Conservation (phyloP, 2,329 filamentous ascomycete genomes). For the Pseudocercospora macadamiae region DNA sequence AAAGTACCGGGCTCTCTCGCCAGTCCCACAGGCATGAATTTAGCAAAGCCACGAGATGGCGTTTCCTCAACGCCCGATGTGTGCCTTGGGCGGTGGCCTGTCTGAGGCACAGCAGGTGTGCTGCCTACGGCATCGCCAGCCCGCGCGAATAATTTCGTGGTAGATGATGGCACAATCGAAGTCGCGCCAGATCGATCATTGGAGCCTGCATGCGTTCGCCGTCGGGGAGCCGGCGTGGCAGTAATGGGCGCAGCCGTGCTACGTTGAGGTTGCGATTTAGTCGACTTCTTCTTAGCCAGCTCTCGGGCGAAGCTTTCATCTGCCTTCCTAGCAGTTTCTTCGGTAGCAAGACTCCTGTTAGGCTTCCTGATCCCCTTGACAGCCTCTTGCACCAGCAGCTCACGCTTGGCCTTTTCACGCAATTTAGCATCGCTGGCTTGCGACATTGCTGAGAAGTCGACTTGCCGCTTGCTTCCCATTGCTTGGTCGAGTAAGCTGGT, state of each 20-base stretch:
- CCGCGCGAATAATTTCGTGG: slow-evolving; percentile 35
- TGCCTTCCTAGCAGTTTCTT: slow-evolving; percentile 67
- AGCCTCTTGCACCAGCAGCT: slow-evolving; percentile 69
- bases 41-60: slow-evolving; percentile 44
- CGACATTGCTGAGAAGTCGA: slow-evolving; percentile 58
- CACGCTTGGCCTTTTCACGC: slow-evolving; percentile 67
- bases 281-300: slow-evolving; percentile 26
- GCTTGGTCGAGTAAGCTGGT: slow-evolving; percentile 41
- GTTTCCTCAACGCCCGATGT: slow-evolving; percentile 44
- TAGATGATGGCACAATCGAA: slow-evolving; percentile 46
- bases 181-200: slow-evolving; percentile 34
- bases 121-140: slow-evolving; percentile 17
- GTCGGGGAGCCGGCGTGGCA: slow-evolving; percentile 37
- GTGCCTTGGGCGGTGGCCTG: slow-evolving; percentile 28
- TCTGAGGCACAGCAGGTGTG: slow-evolving; percentile 36
- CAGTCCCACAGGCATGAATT: slow-evolving; percentile 34
- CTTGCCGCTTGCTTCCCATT: slow-evolving; percentile 49
- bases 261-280: slow-evolving; percentile 28
- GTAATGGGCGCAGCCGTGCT: slow-evolving; percentile 40
- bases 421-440: slow-evolving; percentile 60
- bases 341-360: slow-evolving; percentile 70
- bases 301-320: slow-evolving; percentile 57
- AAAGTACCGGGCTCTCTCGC: slow-evolving; percentile 26
- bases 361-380: slow-evolving; percentile 75
- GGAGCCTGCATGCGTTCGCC: slow-evolving; percentile 26